Evolutionary conservation across 2,329 filamentous ascomycete species (phyloP).

Genomic region (Paramyrothecium roridum): DNA sequence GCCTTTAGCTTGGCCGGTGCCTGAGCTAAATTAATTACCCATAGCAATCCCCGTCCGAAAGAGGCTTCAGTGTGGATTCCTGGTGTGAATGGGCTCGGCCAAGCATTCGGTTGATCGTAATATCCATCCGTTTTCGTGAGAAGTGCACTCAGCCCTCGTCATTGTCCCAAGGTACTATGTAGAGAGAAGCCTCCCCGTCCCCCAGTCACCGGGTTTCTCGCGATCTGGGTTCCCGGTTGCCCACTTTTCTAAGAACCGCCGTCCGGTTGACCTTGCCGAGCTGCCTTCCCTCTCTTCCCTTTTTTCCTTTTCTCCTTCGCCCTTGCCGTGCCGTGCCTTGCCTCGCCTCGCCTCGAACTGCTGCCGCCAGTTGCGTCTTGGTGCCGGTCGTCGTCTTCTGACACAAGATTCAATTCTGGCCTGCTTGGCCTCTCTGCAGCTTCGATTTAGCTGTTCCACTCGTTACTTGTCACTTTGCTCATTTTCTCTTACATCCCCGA

Average conservation of each 20-base stretch:
- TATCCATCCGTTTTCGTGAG: not conserved
- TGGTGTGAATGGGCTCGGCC: not conserved
- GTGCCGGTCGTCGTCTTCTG: conserved; percentile 6
- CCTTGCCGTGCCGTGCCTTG: not conserved
- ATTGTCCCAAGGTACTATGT: no score
- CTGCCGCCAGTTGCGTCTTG: conserved; percentile 18
- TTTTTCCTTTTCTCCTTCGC: conserved; percentile 1
- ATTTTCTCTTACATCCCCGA: not conserved
- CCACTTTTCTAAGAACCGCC: conserved; percentile 4
- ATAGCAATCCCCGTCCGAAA: not conserved
- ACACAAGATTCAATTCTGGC: not conserved
- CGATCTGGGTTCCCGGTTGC: not conserved
- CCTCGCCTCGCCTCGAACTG: conserved; percentile 15
- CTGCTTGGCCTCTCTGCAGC: not conserved
- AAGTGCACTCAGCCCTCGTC: not conserved
- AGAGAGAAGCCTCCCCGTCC: not conserved
- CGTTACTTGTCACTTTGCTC: not conserved
- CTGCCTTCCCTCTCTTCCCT: conserved; percentile 9
- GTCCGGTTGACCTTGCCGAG: conserved; percentile 8
- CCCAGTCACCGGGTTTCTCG: not conserved
- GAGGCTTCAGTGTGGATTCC: not conserved
- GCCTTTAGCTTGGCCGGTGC: not conserved
- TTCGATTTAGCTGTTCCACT: not conserved
- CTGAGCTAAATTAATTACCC: not conserved
- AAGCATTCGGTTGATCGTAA: not conserved